A percentile compares a stretch with the other conserved stretches of the same genome.
Conservation (phyloP, 352 stramenopile species). For the Globisporangium parvum region DNA sequence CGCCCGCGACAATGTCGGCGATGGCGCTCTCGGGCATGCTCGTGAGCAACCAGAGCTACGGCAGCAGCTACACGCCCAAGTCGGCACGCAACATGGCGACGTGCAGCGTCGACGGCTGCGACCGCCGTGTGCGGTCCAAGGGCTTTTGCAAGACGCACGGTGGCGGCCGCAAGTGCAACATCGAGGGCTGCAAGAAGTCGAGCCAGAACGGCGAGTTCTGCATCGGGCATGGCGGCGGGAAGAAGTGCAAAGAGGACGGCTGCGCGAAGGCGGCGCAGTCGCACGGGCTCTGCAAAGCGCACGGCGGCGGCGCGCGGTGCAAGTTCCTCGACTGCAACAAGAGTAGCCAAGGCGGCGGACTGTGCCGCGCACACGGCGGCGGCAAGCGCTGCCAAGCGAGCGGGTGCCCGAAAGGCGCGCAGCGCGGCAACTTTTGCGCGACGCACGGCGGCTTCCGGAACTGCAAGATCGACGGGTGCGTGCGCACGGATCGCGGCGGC, state of each 20-base stretch:
- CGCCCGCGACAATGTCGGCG: constrained; percentile 22
- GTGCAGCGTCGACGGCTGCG: constrained; percentile 55
- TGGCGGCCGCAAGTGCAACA: constrained; percentile 76
- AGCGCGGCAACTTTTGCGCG: constrained; percentile 82
- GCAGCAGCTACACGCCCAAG: constrained; percentile 17
- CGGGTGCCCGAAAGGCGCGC: constrained; percentile 72
- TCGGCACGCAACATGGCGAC: constrained; percentile 57
- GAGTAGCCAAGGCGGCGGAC: constrained; percentile 64
- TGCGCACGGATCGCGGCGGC: constrained; percentile 75
- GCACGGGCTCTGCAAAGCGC: constrained; percentile 78
- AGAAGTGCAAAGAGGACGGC: constrained; percentile 80
- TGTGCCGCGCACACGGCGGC: constrained; percentile 74
- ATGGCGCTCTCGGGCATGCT: constrained; percentile 25
- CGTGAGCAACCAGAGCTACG: constrained; percentile 7
- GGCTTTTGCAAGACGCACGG: constrained; percentile 85
- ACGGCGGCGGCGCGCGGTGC: constrained; percentile 78
- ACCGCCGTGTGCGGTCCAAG: constrained; percentile 69
- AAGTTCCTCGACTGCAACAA: constrained; percentile 84
- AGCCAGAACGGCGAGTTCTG: constrained; percentile 85
- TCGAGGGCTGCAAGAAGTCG: constrained; percentile 83
- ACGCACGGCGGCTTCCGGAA: constrained; percentile 84
- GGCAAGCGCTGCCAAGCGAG: constrained; percentile 71
- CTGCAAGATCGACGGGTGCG: constrained; percentile 80
- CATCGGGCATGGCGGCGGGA: constrained; percentile 81
- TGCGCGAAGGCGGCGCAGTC: constrained; percentile 84